Conservation (phyloP, 129 eudicot genomes). For the Tagetes patula region DNA sequence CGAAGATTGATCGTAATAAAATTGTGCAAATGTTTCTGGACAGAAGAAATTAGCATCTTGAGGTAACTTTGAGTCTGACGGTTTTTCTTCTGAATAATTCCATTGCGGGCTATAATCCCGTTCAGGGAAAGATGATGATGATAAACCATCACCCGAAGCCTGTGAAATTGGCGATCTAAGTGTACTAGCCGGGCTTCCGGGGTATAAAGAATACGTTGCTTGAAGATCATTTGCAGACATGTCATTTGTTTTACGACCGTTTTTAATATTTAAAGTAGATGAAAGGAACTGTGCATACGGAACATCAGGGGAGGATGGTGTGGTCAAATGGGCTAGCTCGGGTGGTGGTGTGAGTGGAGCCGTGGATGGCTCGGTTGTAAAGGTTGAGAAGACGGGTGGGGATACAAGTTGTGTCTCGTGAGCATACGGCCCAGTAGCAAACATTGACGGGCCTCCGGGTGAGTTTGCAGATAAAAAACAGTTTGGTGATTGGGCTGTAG, state of each 20-base stretch:
- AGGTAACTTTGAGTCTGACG: slow-evolving; percentile 51
- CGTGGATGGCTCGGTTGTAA: slow-evolving; percentile 97
- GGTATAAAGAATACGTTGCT: slow-evolving; percentile 69
- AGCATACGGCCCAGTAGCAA: slow-evolving; percentile 90
- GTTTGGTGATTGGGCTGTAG: slow-evolving; percentile 90
- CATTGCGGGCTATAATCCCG: slow-evolving; percentile 54
- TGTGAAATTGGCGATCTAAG: slow-evolving; percentile 73
- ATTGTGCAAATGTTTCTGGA: slow-evolving; percentile 94
- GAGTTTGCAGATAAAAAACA: slow-evolving; percentile 81
- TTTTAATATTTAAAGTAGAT: slow-evolving; percentile 54
- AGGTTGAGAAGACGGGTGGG: slow-evolving; percentile 93
- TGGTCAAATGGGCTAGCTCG: slow-evolving; percentile 83
- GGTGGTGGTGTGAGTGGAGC: slow-evolving; percentile 99
- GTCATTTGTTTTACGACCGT: slow-evolving; percentile 42
- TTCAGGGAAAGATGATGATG: slow-evolving; percentile 65
- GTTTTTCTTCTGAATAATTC: slow-evolving; percentile 49
- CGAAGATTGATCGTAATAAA: slow-evolving; percentile 75
- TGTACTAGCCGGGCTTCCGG: slow-evolving; percentile 88
- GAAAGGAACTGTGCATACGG: slow-evolving; percentile 91
- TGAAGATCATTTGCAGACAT: slow-evolving; percentile 64
- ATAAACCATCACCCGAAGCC: slow-evolving; percentile 51
- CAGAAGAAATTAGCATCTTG: slow-evolving; percentile 94
- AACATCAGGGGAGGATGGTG: slow-evolving; percentile 97
- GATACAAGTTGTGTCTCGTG: slow-evolving; percentile 89
- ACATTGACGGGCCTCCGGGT: slow-evolving; percentile 95